Conservation (phyloP, 331 rosid genomes). For the Malus hybrid region DNA sequence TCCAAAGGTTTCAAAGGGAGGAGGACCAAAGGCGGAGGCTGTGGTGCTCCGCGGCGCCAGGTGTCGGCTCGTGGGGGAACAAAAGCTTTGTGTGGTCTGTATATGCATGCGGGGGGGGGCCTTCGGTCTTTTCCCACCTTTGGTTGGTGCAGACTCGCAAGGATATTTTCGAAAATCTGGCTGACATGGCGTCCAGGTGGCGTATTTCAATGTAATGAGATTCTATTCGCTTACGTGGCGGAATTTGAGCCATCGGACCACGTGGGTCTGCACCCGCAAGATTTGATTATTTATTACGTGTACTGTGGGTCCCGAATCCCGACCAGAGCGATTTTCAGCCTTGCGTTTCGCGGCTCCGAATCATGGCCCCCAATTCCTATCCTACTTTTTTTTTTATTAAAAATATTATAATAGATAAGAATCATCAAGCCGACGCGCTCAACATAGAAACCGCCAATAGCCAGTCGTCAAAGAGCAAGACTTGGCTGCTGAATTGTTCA, state of each 20-base stretch:
- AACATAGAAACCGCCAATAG: too few relatives aligned
- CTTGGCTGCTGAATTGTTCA: too few relatives aligned
- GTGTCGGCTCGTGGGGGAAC: constrained; percentile 44
- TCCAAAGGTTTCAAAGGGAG: neutral
- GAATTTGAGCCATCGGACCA: constrained; percentile 22
- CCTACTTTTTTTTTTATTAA: neutral
- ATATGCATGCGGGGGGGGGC: neutral
- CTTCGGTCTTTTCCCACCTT: neutral
- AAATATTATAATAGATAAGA: too few relatives aligned
- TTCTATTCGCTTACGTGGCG: constrained; percentile 36
- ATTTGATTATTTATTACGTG: constrained; percentile 5
- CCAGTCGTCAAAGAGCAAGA: too few relatives aligned
- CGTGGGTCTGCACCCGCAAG: constrained; percentile 28
- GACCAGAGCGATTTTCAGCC: neutral
- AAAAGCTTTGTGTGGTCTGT: constrained; percentile 28
- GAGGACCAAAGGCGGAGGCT: constrained; percentile 1
- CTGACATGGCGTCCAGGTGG: constrained; percentile 29
- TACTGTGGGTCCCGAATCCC: neutral
- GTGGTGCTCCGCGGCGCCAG: constrained; percentile 49
- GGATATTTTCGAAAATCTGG: constrained; percentile 24
- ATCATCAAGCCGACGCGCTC: too few relatives aligned
- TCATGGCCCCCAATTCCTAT: neutral
- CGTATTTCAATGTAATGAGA: constrained; percentile 18
- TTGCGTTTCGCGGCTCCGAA: neutral
- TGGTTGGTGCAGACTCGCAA: neutral